Percentiles rank a stretch among this genome's conserved stretches.
These are phyloP conservation scores for Ustilago crameri DNA, from an alignment of 1,284 basidiomycete genomes.

Conservation along the genomic window DNA sequence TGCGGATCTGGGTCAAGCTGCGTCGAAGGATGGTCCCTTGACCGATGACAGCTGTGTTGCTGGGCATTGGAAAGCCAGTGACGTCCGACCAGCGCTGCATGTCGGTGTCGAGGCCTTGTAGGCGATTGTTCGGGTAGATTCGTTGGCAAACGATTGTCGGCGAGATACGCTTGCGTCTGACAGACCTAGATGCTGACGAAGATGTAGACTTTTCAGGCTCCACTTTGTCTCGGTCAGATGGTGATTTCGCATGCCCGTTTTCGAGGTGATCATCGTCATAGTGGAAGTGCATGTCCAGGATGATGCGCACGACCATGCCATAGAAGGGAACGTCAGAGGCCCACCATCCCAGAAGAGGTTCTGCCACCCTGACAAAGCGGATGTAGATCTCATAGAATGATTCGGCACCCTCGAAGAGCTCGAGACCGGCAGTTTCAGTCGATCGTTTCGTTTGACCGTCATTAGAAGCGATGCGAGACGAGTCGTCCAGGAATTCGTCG, in stretches of 20 bases:
- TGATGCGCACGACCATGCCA: slow-evolving; percentile 42
- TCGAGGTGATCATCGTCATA: slow-evolving; percentile 1
- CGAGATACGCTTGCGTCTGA: not conserved
- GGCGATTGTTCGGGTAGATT: slow-evolving; percentile 40
- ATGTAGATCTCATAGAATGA: slow-evolving; percentile 39
- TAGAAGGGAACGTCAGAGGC: slow-evolving; percentile 44
- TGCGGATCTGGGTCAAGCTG: slow-evolving; percentile 29
- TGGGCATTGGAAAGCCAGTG: slow-evolving; percentile 43
- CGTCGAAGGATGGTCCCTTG: slow-evolving; percentile 41
- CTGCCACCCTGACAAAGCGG: slow-evolving; percentile 24
- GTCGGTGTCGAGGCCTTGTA: slow-evolving; percentile 41
- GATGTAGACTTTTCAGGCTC: not conserved
- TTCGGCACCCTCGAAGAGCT: slow-evolving; percentile 23
- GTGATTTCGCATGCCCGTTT: not conserved
- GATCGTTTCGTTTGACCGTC: not conserved
- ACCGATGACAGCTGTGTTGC: slow-evolving; percentile 30
- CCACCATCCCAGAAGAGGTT: slow-evolving; percentile 51
- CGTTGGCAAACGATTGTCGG: slow-evolving; percentile 45
- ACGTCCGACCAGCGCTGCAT: slow-evolving; percentile 36
- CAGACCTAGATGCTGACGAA: not conserved
- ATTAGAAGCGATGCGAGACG: not conserved
- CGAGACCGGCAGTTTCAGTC: slow-evolving; percentile 2
- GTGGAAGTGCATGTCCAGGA: slow-evolving; percentile 28
- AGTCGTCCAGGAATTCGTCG: slow-evolving; percentile 10
- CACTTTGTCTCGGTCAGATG: too few species aligned